Conservation (phyloP, 345 rosid genomes). For the Xanthoceras sorbifolium region DNA sequence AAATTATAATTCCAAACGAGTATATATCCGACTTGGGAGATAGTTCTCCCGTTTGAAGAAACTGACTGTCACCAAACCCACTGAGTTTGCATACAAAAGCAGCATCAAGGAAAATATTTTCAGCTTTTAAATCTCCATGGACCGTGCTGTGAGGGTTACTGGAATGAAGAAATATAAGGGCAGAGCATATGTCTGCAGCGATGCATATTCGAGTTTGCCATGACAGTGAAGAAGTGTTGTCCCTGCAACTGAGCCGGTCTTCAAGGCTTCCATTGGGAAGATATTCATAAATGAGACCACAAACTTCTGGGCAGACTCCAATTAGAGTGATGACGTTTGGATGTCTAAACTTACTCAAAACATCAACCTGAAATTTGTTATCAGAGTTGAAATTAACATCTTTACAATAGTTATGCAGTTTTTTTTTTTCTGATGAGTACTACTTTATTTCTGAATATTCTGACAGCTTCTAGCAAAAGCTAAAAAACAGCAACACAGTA, state of each 20-base stretch:
- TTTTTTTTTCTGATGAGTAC: neutral
- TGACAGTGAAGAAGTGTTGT: slow-evolving; percentile 30
- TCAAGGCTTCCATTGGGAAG: slow-evolving; percentile 38
- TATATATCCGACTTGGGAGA: slow-evolving; percentile 31
- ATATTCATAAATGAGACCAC: slow-evolving; percentile 33
- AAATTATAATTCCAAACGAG: slow-evolving; percentile 34
- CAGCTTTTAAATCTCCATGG: slow-evolving; percentile 32
- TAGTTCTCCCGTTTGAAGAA: slow-evolving; percentile 10
- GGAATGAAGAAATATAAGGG: slow-evolving; percentile 32
- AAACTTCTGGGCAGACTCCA: slow-evolving; percentile 34
- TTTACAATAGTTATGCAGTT: neutral
- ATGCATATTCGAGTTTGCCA: slow-evolving; percentile 36
- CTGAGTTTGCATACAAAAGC: slow-evolving; percentile 32
- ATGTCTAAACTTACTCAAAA: slow-evolving; percentile 36
- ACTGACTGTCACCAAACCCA: slow-evolving; percentile 27
- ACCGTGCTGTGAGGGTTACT: slow-evolving; percentile 21
- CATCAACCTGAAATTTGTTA: slow-evolving; percentile 27
- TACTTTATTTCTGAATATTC: neutral
- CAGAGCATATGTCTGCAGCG: slow-evolving; percentile 32
- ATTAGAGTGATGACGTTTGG: slow-evolving; percentile 38
- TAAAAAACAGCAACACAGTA: neutral
- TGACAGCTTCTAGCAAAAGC: neutral
- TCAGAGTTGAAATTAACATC: neutral
- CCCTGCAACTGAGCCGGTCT: slow-evolving; percentile 32
- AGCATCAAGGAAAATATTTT: slow-evolving; percentile 34